Base-by-base conservation (phyloP, 257 asterid genomes). In the Nicotiana obtusifolia region DNA sequence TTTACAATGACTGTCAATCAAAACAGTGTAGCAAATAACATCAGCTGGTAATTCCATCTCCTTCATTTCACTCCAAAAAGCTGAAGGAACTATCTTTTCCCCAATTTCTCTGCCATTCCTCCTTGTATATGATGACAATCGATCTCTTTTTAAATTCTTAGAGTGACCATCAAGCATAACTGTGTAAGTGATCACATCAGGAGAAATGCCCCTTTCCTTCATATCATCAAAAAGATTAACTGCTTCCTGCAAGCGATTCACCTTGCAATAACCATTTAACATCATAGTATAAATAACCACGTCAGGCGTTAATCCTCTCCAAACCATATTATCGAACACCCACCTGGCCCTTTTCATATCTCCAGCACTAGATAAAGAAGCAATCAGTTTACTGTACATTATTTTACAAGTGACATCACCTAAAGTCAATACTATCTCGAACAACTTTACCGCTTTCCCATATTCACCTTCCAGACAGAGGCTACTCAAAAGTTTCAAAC, bases 261-360 rank as follows among this genome's bases (percentile, higher is more conserved):
- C 89, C 84, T 82, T 91, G 87, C 93, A 95, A 84, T 92, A 93
- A 52, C 99, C 97, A 82, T 91, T 88, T 87, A 95, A 52, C 95
- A 93, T 87, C 79, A 89, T 87, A 24, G 98, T 95, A 85, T 92
- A 93, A 49, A 81, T 82, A 57, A 92, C 81, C 31, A 90, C 84
- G 82, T 90, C 95, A n/a, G 98, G 97, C 76, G 85, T 56, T 47
- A 91, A 78, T 28, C 95, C 95, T 83, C 84, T 87, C 26, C 15
- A 17, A 5, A 87, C 59, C 91, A 92, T 89, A 80, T 80, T 81
- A 64, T 90, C 89, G 83, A 93, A 92, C 78, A 83, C 89, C 90
- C 86, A 75, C 60, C 80, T 86, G 30, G 97, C 99, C 76, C 44
- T 85, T 84, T 84, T 83, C 97, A 95, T 90, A 37, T 90, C 88